Evolutionary conservation across 306 rosid species (phyloP).

Genomic region (Prunus armeniaca): DNA sequence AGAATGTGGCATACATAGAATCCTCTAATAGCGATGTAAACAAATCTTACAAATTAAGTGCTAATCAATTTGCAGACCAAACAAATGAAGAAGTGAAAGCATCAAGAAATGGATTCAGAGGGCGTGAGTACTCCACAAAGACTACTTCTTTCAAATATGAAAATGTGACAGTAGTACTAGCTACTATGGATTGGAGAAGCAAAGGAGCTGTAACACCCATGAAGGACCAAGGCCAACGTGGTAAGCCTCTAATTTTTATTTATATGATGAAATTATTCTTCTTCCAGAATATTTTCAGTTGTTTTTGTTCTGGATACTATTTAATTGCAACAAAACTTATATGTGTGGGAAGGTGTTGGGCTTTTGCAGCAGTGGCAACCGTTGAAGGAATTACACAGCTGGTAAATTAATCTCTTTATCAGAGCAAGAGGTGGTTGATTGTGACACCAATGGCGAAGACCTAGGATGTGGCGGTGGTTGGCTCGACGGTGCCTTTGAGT

Average conservation of each 20-base stretch:
- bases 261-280: neutral
- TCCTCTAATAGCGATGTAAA: too few species aligned
- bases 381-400: constrained; percentile 33
- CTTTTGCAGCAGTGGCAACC: constrained; percentile 45
- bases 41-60: constrained; percentile 32
- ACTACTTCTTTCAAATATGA: constrained; percentile 37
- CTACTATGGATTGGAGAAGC: constrained; percentile 42
- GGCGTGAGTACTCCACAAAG: constrained; percentile 29
- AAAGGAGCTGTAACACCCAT: constrained; percentile 45
- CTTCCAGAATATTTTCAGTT: neutral
- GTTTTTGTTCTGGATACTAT: neutral
- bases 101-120: constrained; percentile 44
- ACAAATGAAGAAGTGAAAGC: constrained; percentile 42
- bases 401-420: constrained; percentile 34
- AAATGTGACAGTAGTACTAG: constrained; percentile 19
- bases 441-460: constrained; percentile 36
- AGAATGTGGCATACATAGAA: too few species aligned
- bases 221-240: constrained; percentile 48
- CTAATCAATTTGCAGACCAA: constrained; percentile 37
- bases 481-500: constrained; percentile 46
- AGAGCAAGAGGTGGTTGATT: constrained; percentile 47
- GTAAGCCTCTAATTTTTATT: constrained; percentile 9
- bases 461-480: constrained; percentile 42
- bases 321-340: neutral
- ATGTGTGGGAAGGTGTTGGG: constrained; percentile 37